phyloP scores from a whole-genome alignment of 176 grass and related monocot genomes.

The Cocos nucifera region DNA sequence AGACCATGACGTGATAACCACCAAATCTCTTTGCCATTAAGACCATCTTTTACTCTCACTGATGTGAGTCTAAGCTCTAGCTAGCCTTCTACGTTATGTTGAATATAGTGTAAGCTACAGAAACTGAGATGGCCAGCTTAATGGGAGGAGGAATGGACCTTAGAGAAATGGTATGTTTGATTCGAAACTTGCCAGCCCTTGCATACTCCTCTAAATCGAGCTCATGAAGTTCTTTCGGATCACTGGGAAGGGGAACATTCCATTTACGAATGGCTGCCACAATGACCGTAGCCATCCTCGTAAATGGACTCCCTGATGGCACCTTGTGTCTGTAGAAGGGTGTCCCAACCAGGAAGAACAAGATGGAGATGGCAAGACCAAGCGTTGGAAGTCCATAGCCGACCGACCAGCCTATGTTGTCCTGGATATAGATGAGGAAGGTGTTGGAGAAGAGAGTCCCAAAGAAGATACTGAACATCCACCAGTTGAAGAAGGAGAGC shows the following conservation, averaged over 20 bases:
- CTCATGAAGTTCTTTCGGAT: not conserved
- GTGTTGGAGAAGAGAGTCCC: constrained; percentile 22
- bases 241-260: not conserved
- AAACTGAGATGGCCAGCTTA: too few species aligned
- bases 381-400: constrained; percentile 5
- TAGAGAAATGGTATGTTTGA: not conserved
- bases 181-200: not conserved
- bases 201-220: not conserved
- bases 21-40: too few species aligned
- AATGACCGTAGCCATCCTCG: not conserved
- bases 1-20: too few species aligned
- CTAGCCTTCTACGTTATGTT: too few species aligned
- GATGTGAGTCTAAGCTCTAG: too few species aligned
- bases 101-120: too few species aligned
- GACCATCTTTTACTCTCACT: too few species aligned
- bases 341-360: constrained; percentile 1
- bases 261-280: constrained; percentile 7
- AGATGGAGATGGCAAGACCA: constrained; percentile 1
- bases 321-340: constrained; percentile 7
- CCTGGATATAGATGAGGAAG: constrained; percentile 15
- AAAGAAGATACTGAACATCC: constrained; percentile 20
- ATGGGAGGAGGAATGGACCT: not conserved
- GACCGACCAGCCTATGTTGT: constrained; percentile 3
- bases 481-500: constrained; percentile 28
- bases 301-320: constrained; percentile 5